Conservation (phyloP, 129 eudicot genomes). For the Gnaphalium uliginosum region DNA sequence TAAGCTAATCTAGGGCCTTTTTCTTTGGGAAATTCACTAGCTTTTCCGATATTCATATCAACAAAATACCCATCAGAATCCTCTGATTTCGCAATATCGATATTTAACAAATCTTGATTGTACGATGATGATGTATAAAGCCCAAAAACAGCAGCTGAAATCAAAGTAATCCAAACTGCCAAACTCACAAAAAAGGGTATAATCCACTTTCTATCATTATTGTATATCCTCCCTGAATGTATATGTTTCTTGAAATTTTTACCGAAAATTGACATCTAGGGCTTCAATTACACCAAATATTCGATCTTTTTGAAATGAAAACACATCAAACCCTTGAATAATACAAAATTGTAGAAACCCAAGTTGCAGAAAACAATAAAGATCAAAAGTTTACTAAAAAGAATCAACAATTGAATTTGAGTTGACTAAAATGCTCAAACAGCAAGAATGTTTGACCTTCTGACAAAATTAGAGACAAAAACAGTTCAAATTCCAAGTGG, state of each 20-base stretch:
- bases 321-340: slow-evolving; percentile 28
- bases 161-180: slow-evolving; percentile 35
- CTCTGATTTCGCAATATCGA: slow-evolving; percentile 41
- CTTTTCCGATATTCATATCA: slow-evolving; percentile 60
- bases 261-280: slow-evolving; percentile 42
- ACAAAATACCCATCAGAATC: slow-evolving; percentile 58
- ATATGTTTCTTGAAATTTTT: slow-evolving; percentile 40
- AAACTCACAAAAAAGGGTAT: slow-evolving; percentile 39
- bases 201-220: slow-evolving; percentile 40
- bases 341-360: slow-evolving; percentile 17
- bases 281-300: slow-evolving; percentile 22
- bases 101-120: slow-evolving; percentile 46
- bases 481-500: slow-evolving; percentile 8
- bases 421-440: slow-evolving; percentile 24
- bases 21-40: slow-evolving; percentile 37
- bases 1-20: slow-evolving; percentile 93
- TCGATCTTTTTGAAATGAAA: slow-evolving; percentile 11
- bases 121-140: slow-evolving; percentile 32
- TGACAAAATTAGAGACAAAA: slow-evolving; percentile 16
- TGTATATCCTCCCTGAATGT: slow-evolving; percentile 36
- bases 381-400: not conserved
- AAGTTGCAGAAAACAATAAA: slow-evolving; percentile 9
- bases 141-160: slow-evolving; percentile 41
- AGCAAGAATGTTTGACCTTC: slow-evolving; percentile 28
- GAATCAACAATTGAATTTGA: slow-evolving; percentile 22